Evolutionary conservation across 805 yeast species (phyloP).

Genomic region (Wickerhamomyces kurtzmanii): DNA sequence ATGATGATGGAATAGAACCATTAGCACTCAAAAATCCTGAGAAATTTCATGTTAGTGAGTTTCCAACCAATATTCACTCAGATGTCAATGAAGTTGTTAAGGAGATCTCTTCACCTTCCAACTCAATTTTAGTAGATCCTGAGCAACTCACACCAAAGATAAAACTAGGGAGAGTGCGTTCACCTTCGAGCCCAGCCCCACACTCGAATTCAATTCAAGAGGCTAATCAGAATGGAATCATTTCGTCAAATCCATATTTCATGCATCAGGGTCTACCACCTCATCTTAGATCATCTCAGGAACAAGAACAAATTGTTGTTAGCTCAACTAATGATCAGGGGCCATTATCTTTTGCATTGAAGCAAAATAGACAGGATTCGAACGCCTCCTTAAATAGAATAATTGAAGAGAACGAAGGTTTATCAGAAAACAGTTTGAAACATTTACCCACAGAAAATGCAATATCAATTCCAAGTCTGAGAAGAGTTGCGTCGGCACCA

Average conservation of each 20-base stretch:
- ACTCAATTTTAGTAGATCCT: slow-evolving; percentile 1
- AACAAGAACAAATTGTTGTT: slow-evolving; percentile 5
- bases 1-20: slow-evolving; percentile 5
- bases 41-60: not conserved
- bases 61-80: slow-evolving; percentile 1
- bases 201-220: not conserved
- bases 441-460: slow-evolving; percentile 1
- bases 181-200: slow-evolving; percentile 22
- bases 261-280: slow-evolving; percentile 52
- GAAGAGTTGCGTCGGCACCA: slow-evolving; percentile 85
- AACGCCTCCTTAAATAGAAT: slow-evolving; percentile 22
- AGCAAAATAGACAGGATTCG: slow-evolving; percentile 9
- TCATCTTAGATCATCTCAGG: slow-evolving; percentile 23
- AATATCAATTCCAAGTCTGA: slow-evolving; percentile 24
- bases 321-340: slow-evolving; percentile 12
- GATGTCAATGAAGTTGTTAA: slow-evolving; percentile 4
- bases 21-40: slow-evolving; percentile 4
- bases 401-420: slow-evolving; percentile 20
- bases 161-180: slow-evolving; percentile 18
- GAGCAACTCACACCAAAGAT: slow-evolving; percentile 6
- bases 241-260: slow-evolving; percentile 37
- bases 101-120: slow-evolving; percentile 5
- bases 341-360: slow-evolving; percentile 20
- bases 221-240: slow-evolving; percentile 4
- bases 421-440: slow-evolving; percentile 4